phyloP scores from a whole-genome alignment of 345 rosid genomes.

The Lepidium aucheri region DNA sequence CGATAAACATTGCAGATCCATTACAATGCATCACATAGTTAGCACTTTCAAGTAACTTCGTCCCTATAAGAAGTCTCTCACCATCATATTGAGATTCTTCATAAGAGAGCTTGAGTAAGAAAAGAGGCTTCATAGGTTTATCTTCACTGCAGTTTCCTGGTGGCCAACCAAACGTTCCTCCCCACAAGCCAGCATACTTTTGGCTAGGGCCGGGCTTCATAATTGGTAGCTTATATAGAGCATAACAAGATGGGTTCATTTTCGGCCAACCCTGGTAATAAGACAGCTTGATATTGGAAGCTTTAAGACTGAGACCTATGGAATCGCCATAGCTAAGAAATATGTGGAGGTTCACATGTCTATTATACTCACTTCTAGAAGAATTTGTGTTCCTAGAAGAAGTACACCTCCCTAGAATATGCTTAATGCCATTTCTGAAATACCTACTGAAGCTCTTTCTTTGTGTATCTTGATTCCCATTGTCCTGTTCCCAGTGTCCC shows the following conservation, averaged over 20 bases:
- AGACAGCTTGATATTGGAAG: conserved; percentile 44
- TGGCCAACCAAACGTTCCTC: conserved; percentile 86
- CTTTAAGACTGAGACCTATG: conserved; percentile 48
- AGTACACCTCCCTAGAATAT: too few species aligned
- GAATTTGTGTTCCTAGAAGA: too few species aligned
- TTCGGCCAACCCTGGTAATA: conserved; percentile 81
- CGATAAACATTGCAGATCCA: conserved; percentile 33
- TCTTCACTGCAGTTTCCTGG: conserved; percentile 61
- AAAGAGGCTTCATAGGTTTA: conserved; percentile 67
- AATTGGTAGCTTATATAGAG: conserved; percentile 67
- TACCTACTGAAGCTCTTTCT: conserved; percentile 46
- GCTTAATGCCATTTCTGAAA: conserved; percentile 42
- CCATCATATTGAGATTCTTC: conserved; percentile 46
- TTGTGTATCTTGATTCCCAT: conserved; percentile 29
- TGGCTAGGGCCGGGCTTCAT: conserved; percentile 37
- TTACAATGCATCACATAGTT: conserved; percentile 78
- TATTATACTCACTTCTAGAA: too few species aligned
- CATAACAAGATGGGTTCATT: conserved; percentile 47
- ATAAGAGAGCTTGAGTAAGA: conserved; percentile 68
- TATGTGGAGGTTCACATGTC: too few species aligned
- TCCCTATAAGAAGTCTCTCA: conserved; percentile 49
- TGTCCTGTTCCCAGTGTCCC: too few species aligned
- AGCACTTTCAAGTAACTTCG: conserved; percentile 81
- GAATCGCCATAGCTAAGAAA: conserved; percentile 32
- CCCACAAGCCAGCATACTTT: conserved; percentile 79